Percentiles rank a stretch among this genome's conserved stretches.
Conservation (phyloP, 164 flowering plant species). For the Stephania cephalantha region DNA sequence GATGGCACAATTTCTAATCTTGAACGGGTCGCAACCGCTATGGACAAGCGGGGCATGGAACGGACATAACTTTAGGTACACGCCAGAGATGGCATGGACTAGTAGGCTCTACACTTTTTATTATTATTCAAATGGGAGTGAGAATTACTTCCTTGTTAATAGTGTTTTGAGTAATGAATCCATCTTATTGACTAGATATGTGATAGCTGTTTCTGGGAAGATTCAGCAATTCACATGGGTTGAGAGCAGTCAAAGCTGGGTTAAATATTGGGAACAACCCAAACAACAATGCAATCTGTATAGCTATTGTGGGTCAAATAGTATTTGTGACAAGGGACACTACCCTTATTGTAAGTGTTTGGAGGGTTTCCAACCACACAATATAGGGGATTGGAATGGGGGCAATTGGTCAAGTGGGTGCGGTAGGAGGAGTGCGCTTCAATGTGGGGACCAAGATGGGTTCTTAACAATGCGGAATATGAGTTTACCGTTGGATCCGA, state of each 20-base stretch:
- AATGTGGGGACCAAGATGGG: conserved; percentile 14
- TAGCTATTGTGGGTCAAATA: conserved; percentile 12
- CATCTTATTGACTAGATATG: background rate
- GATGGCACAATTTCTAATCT: conserved; percentile 4
- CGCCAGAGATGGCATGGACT: conserved; percentile 3
- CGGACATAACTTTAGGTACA: conserved; percentile 1
- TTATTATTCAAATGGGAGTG: background rate
- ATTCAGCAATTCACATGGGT: background rate
- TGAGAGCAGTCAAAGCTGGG: background rate
- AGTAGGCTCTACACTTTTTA: background rate
- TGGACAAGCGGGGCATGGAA: too few relatives aligned
- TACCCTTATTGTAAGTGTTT: conserved; percentile 9
- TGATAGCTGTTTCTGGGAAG: background rate
- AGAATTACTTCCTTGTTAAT: too few relatives aligned
- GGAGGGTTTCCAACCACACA: conserved; percentile 12
- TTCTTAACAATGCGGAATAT: conserved; percentile 13
- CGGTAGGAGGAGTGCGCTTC: conserved; percentile 4
- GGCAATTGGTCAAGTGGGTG: conserved; percentile 24
- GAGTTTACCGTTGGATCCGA: conserved; percentile 23
- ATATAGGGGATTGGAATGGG: conserved; percentile 3
- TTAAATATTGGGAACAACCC: background rate
- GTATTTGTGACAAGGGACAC: conserved; percentile 3
- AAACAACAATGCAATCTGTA: conserved; percentile 8
- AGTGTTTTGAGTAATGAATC: background rate
- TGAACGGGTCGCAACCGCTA: conserved; percentile 6